Evolutionary conservation across 331 rosid species (phyloP).

Genomic region (Malus hybrid): DNA sequence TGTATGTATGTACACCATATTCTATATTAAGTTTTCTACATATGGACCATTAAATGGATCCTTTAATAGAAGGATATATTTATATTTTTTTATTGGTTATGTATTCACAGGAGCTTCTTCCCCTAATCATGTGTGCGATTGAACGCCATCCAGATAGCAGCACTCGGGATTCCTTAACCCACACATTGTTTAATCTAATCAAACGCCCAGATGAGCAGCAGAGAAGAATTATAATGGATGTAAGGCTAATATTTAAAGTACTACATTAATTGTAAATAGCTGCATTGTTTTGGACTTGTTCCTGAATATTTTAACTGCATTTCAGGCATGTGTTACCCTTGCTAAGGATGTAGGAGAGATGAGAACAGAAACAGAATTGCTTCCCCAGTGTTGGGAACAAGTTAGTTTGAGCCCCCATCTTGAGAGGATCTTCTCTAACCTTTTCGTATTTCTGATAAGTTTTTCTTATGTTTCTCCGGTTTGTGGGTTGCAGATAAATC

Average conservation of each 20-base stretch:
- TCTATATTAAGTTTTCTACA: no score
- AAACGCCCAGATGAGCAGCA: slow-evolving; percentile 98
- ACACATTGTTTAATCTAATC: slow-evolving; percentile 90
- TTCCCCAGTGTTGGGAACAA: slow-evolving; percentile 99
- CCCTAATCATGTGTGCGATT: slow-evolving; percentile 93
- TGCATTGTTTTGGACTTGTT: slow-evolving; percentile 10
- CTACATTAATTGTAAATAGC: slow-evolving; percentile 8
- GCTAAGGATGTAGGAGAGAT: slow-evolving; percentile 94
- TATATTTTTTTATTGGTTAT: slow-evolving; percentile 9
- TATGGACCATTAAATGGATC: not conserved
- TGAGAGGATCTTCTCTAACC: slow-evolving; percentile 5
- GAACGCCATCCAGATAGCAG: slow-evolving; percentile 95
- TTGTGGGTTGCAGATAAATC: slow-evolving; percentile 64
- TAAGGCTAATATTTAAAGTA: slow-evolving; percentile 29
- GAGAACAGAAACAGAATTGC: slow-evolving; percentile 98
- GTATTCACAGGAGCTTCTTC: slow-evolving; percentile 83
- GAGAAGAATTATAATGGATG: slow-evolving; percentile 93
- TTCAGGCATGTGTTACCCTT: slow-evolving; percentile 92
- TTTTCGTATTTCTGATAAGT: slow-evolving; percentile 13
- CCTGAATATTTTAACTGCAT: slow-evolving; percentile 22
- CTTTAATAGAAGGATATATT: not conserved
- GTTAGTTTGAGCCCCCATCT: slow-evolving; percentile 34
- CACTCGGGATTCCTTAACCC: slow-evolving; percentile 95
- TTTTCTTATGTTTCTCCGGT: slow-evolving; percentile 16
- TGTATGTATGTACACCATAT: no score